phyloP scores from a whole-genome alignment of 345 rosid species.

The Kandelia obovata region DNA sequence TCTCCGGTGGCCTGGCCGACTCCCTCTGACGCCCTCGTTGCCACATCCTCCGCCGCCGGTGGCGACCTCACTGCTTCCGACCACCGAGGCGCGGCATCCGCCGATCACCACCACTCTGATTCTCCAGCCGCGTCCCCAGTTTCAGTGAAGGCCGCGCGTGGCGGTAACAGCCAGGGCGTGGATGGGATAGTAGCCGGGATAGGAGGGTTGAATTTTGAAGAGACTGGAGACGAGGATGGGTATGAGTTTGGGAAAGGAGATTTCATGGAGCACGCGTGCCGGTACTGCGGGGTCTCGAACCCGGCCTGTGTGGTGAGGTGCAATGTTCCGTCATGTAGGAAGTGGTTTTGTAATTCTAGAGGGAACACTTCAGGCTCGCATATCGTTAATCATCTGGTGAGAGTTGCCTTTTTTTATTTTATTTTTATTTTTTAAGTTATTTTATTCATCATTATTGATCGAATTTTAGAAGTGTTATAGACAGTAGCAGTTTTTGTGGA shows the following conservation, averaged over 20 bases:
- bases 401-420: conserved; percentile 20
- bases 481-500: too few species aligned
- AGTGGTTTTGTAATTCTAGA: conserved; percentile 99
- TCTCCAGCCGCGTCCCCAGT: conserved; percentile 47
- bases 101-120: conserved; percentile 31
- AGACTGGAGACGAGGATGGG: conserved; percentile 77
- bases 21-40: conserved; percentile 73
- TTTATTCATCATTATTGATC: too few species aligned
- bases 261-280: conserved; percentile 89
- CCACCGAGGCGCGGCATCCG: conserved; percentile 40
- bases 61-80: conserved; percentile 27
- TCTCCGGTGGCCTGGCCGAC: conserved; percentile 86
- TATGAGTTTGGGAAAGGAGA: conserved; percentile 74
- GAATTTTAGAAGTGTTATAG: too few species aligned
- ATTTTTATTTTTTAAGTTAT: background rate
- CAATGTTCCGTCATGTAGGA: conserved; percentile 93
- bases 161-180: conserved; percentile 37
- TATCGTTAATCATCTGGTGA: conserved; percentile 94
- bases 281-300: conserved; percentile 95
- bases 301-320: conserved; percentile 98
- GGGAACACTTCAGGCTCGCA: conserved; percentile 99
- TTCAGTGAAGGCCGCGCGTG: conserved; percentile 46
- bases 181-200: conserved; percentile 73
- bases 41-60: conserved; percentile 32
- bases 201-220: conserved; percentile 90